These are phyloP conservation scores for Penicillium bovifimosum DNA, from an alignment of 495 filamentous ascomycete genomes.

Conservation along the genomic window DNA sequence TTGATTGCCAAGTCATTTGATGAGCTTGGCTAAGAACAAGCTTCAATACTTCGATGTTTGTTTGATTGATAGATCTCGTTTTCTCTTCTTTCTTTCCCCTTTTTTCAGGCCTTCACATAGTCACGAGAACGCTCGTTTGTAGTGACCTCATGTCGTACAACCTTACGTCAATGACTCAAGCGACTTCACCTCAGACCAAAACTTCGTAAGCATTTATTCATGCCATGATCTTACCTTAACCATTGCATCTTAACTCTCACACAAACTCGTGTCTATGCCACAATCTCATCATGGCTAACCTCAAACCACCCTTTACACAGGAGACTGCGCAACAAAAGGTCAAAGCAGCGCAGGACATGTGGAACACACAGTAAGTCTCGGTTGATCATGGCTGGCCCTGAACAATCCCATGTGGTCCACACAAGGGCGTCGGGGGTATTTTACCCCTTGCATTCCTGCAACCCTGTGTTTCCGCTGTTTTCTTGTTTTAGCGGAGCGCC, in stretches of 20 bases:
- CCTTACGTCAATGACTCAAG: background rate
- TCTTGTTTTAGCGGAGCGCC: background rate
- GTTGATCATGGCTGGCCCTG: background rate
- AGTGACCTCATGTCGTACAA: background rate
- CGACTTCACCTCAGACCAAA: too few relatives aligned
- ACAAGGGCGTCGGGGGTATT: constrained; percentile 16
- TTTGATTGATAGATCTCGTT: too few relatives aligned
- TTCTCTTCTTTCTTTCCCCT: too few relatives aligned
- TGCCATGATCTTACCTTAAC: too few relatives aligned
- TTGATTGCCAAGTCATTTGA: too few relatives aligned
- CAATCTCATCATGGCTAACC: constrained; percentile 40
- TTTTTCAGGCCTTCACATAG: too few relatives aligned
- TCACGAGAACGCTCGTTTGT: too few relatives aligned
- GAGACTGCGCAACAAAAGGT: constrained; percentile 73
- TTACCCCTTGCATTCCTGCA: constrained; percentile 27
- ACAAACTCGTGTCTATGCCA: background rate
- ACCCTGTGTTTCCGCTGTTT: constrained; percentile 14
- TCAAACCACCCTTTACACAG: constrained; percentile 73
- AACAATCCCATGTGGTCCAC: constrained; percentile 18
- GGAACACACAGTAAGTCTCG: constrained; percentile 67
- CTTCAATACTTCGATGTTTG: too few relatives aligned
- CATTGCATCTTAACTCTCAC: background rate
- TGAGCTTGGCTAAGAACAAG: too few relatives aligned
- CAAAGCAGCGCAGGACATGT: constrained; percentile 77
- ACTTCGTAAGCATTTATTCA: too few relatives aligned